These are phyloP conservation scores for Boletellus ananas DNA, from an alignment of 768 basidiomycete genomes.

Conservation along the genomic window DNA sequence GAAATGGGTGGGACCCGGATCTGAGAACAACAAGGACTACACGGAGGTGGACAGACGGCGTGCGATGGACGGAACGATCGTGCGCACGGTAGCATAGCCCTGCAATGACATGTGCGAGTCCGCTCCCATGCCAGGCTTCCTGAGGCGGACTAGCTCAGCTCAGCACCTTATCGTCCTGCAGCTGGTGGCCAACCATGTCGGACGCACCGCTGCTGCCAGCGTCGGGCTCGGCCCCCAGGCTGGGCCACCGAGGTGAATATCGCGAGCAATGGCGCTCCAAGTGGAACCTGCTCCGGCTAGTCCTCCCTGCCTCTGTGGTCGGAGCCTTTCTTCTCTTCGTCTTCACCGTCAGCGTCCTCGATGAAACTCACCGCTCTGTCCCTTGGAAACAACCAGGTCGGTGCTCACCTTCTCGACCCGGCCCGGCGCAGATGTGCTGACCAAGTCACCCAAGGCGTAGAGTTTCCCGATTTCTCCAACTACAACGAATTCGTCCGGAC, in stretches of 20 bases:
- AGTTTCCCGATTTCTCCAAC: conserved; percentile 52
- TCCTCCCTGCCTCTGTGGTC: conserved; percentile 36
- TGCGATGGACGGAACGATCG: conserved; percentile 37
- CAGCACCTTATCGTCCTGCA: no score
- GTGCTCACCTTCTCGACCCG: background rate
- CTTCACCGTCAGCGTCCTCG: conserved; percentile 33
- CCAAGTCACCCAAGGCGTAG: background rate
- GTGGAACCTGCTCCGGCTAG: background rate
- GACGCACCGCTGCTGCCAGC: conserved; percentile 12
- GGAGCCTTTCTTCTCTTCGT: conserved; percentile 42
- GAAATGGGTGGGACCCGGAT: conserved; percentile 64
- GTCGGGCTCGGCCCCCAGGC: background rate
- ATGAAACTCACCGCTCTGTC: background rate
- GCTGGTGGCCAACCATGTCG: conserved; percentile 9
- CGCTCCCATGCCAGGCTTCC: no score
- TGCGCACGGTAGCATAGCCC: background rate
- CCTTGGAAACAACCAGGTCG: conserved; percentile 16
- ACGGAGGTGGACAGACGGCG: conserved; percentile 51
- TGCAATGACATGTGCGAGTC: background rate
- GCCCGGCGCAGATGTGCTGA: background rate
- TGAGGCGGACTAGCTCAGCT: no score
- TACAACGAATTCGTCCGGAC: conserved; percentile 44
- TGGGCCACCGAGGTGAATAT: background rate
- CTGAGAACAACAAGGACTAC: conserved; percentile 38
- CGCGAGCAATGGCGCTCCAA: no score